Evolutionary conservation across 352 stramenopile species (phyloP), one percentile per base, ranked within the genome.

Genomic region (Phytophthora hibernalis): DNA sequence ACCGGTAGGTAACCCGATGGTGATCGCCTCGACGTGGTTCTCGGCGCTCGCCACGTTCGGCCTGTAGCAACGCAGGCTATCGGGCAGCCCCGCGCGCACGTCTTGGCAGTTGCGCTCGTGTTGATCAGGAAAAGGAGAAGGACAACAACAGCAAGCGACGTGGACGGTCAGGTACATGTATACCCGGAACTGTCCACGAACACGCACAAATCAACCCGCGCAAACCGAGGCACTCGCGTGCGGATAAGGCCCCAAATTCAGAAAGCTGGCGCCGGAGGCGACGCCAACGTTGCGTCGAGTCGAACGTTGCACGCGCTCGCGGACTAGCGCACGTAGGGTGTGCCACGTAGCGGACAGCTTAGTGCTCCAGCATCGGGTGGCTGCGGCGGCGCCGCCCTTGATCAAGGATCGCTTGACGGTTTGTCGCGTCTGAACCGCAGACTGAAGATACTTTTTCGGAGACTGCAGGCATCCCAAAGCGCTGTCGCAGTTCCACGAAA

Each of bases 161-260:
- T 31, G 26, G 26, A 31, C 26, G 26, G 26, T 31, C 26, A 31
- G 26, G n/a, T n/a, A n/a, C n/a, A n/a, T n/a, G n/a, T n/a, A 31
- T 31, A 31, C 9, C 26, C 22, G 52, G 51, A 74, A 75, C 18
- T 56, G 54, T 73, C 59, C 45, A 51, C 33, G 68, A 76, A 68
- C 62, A 24, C 15, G 68, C 68, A 75, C 61, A 70, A 61, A 66
- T 70, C 44, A 54, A 68, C 44, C 48, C 26, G 37, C 38, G 18
- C 51, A 53, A 57, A 61, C 48, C 47, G 18, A 21, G 38, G 44
- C 51, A 59, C 55, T 65, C 54, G 56, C 60, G 59, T 61, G 65
- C 40, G 65, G 49, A 61, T 59, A 48, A 52, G 65, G 30, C 20
- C 42, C 26, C 42, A 66, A 43, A 62, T 62, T 61, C 42, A 53